A percentile compares a stretch with the other conserved stretches of the same genome.
phyloP scores from a whole-genome alignment of 2,329 filamentous ascomycete genomes.

The Exophiala sp. region DNA sequence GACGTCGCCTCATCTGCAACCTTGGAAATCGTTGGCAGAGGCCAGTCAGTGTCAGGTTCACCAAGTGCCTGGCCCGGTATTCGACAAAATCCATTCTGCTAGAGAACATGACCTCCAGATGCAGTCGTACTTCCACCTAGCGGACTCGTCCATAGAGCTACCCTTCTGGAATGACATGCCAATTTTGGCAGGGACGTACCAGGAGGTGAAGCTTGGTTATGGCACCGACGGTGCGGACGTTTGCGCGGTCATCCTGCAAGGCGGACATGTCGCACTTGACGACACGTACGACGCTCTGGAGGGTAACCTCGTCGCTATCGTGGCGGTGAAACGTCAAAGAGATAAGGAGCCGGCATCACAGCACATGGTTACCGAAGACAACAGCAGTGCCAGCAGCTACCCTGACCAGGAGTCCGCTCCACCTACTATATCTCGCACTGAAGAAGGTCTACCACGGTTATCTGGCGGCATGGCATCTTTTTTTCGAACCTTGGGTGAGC shows the following conservation, averaged over 20 bases:
- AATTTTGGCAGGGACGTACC: constrained; percentile 36
- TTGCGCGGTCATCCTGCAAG: constrained; percentile 47
- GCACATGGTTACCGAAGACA: neutral
- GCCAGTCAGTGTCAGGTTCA: constrained; percentile 36
- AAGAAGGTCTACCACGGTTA: constrained; percentile 17
- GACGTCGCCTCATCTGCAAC: constrained; percentile 39
- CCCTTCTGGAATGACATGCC: constrained; percentile 44
- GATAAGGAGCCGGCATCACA: neutral
- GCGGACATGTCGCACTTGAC: constrained; percentile 44
- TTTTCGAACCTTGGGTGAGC: constrained; percentile 9
- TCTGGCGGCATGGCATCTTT: constrained; percentile 1
- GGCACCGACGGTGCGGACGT: constrained; percentile 42
- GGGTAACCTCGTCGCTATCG: constrained; percentile 50
- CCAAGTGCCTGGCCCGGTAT: constrained; percentile 42
- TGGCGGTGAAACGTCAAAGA: constrained; percentile 32
- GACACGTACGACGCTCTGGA: constrained; percentile 49
- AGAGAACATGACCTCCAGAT: constrained; percentile 52
- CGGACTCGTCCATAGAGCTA: constrained; percentile 29
- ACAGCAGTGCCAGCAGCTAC: neutral
- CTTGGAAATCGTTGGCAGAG: constrained; percentile 38
- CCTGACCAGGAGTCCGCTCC: neutral
- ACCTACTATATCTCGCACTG: constrained; percentile 9
- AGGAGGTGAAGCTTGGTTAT: constrained; percentile 36
- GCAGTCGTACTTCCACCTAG: constrained; percentile 55
- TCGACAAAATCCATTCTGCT: constrained; percentile 47